Percentiles rank a stretch among this genome's conserved stretches.
Evolutionary conservation across 176 grass and related monocot species (phyloP).

Genomic region (Alloteropsis semialata): DNA sequence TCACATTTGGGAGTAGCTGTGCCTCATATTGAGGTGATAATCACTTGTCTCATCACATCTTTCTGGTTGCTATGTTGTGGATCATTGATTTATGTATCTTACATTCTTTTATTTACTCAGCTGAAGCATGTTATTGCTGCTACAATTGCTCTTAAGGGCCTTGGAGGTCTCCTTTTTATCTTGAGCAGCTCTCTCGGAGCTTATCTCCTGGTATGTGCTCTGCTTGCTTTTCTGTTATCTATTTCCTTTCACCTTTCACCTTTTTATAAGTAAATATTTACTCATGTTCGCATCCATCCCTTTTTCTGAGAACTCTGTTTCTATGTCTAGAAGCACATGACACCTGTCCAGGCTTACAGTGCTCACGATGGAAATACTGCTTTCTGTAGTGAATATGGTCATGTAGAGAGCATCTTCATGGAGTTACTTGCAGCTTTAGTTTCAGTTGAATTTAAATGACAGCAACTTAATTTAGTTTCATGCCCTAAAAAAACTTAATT

Average conservation of each 20-base stretch:
- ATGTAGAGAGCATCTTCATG: neutral
- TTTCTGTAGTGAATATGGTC: neutral
- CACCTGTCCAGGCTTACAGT: neutral
- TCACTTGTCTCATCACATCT: neutral
- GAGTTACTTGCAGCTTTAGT: neutral
- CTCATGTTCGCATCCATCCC: neutral
- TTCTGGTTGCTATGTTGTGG: neutral
- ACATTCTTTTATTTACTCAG: slow-evolving; percentile 42
- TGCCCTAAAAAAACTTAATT: no score
- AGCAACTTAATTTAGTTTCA: neutral
- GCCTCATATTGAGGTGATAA: slow-evolving; percentile 70
- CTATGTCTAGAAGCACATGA: neutral
- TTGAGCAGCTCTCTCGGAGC: slow-evolving; percentile 83
- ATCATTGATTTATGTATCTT: slow-evolving; percentile 10
- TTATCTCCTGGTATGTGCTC: slow-evolving; percentile 69
- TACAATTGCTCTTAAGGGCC: slow-evolving; percentile 75
- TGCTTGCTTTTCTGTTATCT: neutral
- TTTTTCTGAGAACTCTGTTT: neutral
- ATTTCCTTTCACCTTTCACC: neutral
- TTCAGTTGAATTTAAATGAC: neutral
- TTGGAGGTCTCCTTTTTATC: slow-evolving; percentile 92
- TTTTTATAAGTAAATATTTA: neutral
- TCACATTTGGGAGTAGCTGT: slow-evolving; percentile 58
- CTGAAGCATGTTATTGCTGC: slow-evolving; percentile 73
- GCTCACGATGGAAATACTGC: neutral